phyloP scores from a whole-genome alignment of 1,284 basidiomycete genomes.

The Ceratobasidium sp. region DNA sequence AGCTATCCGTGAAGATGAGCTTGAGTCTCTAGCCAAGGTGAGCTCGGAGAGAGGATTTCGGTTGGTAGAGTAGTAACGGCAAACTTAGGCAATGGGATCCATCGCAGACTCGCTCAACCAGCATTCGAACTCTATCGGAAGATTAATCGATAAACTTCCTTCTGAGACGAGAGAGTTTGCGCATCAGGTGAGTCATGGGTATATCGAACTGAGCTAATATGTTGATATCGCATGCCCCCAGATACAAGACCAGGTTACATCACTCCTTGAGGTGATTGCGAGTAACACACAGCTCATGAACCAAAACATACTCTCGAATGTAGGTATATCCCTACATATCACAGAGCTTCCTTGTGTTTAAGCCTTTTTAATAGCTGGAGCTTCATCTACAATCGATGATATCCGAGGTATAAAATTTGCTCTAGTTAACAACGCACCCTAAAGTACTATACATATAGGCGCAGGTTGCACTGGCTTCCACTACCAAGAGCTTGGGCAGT shows the following conservation, averaged over 20 bases:
- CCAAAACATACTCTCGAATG: background rate
- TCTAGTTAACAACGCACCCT: background rate
- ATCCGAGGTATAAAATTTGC: background rate
- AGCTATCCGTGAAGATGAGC: background rate
- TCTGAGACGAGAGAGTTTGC: background rate
- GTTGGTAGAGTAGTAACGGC: background rate
- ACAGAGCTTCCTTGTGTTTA: background rate
- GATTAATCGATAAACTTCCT: background rate
- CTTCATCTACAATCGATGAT: background rate
- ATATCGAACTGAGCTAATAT: background rate
- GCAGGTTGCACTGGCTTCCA: background rate
- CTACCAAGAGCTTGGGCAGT: background rate
- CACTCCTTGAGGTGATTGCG: background rate
- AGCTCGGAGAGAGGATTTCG: background rate
- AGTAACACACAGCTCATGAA: background rate
- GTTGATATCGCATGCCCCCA: background rate
- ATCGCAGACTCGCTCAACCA: background rate
- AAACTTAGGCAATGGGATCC: background rate
- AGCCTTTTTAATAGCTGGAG: background rate
- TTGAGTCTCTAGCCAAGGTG: constrained; percentile 11
- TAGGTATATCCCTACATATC: background rate
- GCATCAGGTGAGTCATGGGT: background rate
- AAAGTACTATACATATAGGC: background rate
- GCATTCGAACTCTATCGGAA: background rate
- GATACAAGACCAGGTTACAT: background rate